Base-by-base conservation (phyloP, 805 yeast species). In the Ogataea polymorpha region DNA sequence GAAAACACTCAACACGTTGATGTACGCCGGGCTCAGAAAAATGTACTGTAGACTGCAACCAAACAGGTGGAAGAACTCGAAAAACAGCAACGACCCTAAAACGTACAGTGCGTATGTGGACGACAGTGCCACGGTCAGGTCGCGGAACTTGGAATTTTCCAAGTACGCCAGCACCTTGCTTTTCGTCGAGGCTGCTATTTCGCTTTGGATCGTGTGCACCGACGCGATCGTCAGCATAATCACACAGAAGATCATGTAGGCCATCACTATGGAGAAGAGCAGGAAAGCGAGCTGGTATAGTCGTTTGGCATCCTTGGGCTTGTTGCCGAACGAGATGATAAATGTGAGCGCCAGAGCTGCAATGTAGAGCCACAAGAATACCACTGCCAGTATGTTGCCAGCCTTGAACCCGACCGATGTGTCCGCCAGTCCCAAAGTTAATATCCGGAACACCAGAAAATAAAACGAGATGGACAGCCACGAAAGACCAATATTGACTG, bases 381-480 rank as follows among this genome's bases (percentile, higher is more conserved):
- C 76, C 15, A 86, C 82, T 2, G 95, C 80, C 20, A 90, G 66
- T 44, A 85, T 77, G 53, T 76, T 75, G 34, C 96, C 96, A n/a
- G 83, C 82, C 8, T 35, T 44, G 7, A 72, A 73, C 51, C 71
- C 81, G 13, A 57, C 48, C 17, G 51, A 39, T 7, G 68, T 48
- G 25, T 75, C 76, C 23, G 81, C 85, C 46, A 90, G 73, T 32
- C 89, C 80, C 17, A 82, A 67, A 0, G 96, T 84, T 54, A 91
- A 74, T 49, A 91, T 86, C 55, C 95, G 72, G 68, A 91, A 91
- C 38, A 90, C 96, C 46, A 91, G 65, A 62, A 88, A 91, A 63
- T 86, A 91, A 41, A 87, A 84, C 38, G 91, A 89, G 42, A 91
- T 62, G 3, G 96, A 83, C 55, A 91, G 86, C 96, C 96, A 91